A percentile compares a stretch with the other conserved stretches of the same genome.
Evolutionary conservation across 306 rosid genomes (phyloP).

Genomic region (Cucumis hystrix): DNA sequence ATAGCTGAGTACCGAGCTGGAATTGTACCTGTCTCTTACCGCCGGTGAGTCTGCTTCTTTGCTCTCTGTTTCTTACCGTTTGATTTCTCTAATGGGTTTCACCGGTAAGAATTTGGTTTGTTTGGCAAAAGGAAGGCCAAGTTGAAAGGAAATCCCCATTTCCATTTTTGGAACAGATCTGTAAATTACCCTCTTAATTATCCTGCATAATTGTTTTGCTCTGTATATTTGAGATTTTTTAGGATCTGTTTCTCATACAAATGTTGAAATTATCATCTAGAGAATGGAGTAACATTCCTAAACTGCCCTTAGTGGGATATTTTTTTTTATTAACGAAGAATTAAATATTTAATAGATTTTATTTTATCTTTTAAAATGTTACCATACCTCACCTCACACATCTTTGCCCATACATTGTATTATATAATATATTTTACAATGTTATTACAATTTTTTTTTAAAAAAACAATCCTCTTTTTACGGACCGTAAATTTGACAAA

Average conservation of each 20-base stretch:
- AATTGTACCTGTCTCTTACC: conserved; percentile 79
- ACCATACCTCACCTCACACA: neutral
- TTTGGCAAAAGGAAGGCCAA: neutral
- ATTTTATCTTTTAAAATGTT: neutral
- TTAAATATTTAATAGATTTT: neutral
- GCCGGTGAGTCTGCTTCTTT: conserved; percentile 46
- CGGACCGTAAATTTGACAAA: too few species aligned
- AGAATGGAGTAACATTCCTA: neutral
- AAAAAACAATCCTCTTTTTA: too few species aligned
- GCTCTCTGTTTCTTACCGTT: neutral
- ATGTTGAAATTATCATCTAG: neutral
- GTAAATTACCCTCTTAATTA: neutral
- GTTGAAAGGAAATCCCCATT: neutral
- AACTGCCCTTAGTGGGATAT: neutral
- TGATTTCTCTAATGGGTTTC: neutral
- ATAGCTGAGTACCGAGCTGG: conserved; percentile 96
- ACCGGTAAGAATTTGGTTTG: too few species aligned
- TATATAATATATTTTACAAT: too few species aligned
- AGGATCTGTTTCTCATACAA: neutral
- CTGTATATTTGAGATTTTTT: neutral
- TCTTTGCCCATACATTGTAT: neutral
- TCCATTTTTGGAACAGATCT: neutral
- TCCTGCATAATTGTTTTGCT: neutral
- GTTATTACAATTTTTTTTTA: too few species aligned
- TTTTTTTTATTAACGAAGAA: too few species aligned